Conservation (phyloP, 2,329 filamentous ascomycete species). For the Coccinonectria pachysandricola region DNA sequence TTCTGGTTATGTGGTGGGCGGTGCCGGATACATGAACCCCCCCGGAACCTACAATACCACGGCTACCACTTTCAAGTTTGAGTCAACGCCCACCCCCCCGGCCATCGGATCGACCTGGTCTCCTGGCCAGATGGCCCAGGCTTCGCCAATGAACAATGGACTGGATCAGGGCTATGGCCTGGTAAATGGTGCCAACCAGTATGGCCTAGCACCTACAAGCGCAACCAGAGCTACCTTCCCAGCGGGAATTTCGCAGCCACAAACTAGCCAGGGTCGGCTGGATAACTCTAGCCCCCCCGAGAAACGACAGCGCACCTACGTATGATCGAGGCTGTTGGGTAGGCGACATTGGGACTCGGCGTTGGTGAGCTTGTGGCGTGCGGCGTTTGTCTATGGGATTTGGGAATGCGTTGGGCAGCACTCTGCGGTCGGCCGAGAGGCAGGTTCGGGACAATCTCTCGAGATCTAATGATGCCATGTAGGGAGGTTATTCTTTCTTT, state of each 20-base stretch:
- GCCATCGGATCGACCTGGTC: slow-evolving; percentile 39
- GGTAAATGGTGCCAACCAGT: slow-evolving; percentile 31
- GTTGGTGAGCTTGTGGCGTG: too few species aligned
- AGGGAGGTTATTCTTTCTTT: too few species aligned
- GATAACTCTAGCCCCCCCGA: slow-evolving; percentile 36
- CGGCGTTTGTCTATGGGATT: too few species aligned
- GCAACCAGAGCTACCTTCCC: slow-evolving; percentile 20
- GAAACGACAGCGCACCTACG: slow-evolving; percentile 38
- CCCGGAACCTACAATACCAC: slow-evolving; percentile 16
- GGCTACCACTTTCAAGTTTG: slow-evolving; percentile 34
- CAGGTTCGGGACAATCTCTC: too few species aligned
- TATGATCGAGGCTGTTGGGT: too few species aligned
- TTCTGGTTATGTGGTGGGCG: slow-evolving; percentile 23
- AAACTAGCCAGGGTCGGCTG: slow-evolving; percentile 18
- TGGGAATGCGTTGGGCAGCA: too few species aligned
- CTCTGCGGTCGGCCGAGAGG: too few species aligned
- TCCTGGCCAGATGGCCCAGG: slow-evolving; percentile 40
- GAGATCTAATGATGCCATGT: too few species aligned
- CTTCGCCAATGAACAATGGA: slow-evolving; percentile 31
- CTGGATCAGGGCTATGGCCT: slow-evolving; percentile 39
- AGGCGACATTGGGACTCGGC: too few species aligned
- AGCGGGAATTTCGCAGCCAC: slow-evolving; percentile 13
- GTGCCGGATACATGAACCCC: slow-evolving; percentile 26
- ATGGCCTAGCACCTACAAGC: slow-evolving; percentile 24
- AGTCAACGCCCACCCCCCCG: slow-evolving; percentile 45